Percentiles rank a stretch among this genome's conserved stretches.
phyloP scores from a whole-genome alignment of 1,284 basidiomycete species.

The Phellinidium pouzarii region DNA sequence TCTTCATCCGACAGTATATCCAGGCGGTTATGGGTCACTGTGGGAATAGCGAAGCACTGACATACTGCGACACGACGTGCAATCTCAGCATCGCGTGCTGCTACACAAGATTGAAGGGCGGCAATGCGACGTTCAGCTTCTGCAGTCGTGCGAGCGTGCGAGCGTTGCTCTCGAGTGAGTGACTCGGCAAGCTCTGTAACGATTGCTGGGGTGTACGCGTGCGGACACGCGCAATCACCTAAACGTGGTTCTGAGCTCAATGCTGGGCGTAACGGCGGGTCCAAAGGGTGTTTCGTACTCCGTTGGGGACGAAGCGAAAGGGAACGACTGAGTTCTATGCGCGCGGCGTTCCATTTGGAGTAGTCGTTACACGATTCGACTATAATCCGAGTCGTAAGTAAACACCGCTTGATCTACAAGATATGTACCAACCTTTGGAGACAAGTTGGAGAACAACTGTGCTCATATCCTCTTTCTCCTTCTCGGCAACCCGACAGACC shows the following conservation, averaged over 20 bases:
- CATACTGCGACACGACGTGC: constrained; percentile 19
- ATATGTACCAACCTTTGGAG: constrained; percentile 45
- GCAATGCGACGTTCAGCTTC: constrained; percentile 37
- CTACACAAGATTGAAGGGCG: constrained; percentile 46
- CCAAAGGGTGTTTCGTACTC: not conserved
- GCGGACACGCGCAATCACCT: constrained; percentile 10
- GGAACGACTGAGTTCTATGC: constrained; percentile 35
- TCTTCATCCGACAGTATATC: constrained; percentile 8
- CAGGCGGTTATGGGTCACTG: not conserved
- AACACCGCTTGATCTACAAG: not conserved
- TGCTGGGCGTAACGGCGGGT: not conserved
- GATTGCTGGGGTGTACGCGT: constrained; percentile 36
- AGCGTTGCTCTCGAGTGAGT: constrained; percentile 40
- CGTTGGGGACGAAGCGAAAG: constrained; percentile 34
- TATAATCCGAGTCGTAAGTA: constrained; percentile 23
- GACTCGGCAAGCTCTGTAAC: constrained; percentile 35
- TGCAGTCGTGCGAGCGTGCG: constrained; percentile 35
- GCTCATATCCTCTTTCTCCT: constrained; percentile 46
- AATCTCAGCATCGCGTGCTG: constrained; percentile 49
- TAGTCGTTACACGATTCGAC: constrained; percentile 49
- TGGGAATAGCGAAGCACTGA: not conserved
- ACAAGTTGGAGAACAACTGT: constrained; percentile 48
- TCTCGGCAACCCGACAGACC: constrained; percentile 33
- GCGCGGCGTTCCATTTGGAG: constrained; percentile 45
- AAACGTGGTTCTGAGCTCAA: not conserved